Conservation (phyloP, 2,329 filamentous ascomycete species). For the Leptoxyphium fumago region DNA sequence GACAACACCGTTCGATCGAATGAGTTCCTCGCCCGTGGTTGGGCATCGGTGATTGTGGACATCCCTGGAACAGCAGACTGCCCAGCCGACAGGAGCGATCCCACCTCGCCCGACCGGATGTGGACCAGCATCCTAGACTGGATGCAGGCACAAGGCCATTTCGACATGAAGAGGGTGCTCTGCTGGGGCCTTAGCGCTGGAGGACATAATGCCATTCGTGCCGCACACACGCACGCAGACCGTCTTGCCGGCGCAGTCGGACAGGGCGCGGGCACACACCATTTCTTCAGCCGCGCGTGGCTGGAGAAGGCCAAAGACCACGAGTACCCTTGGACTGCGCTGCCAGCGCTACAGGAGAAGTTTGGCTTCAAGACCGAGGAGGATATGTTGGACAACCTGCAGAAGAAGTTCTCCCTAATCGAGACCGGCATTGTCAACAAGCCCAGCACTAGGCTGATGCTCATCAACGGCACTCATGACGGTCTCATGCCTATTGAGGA, state of each 20-base stretch:
- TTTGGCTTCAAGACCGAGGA: conserved; percentile 44
- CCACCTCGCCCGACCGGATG: conserved; percentile 43
- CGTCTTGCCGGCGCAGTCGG: conserved; percentile 42
- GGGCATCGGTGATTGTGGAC: conserved; percentile 48
- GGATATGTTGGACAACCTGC: conserved; percentile 40
- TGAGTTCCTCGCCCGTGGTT: conserved; percentile 48
- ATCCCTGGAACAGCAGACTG: conserved; percentile 55
- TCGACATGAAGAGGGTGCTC: conserved; percentile 43
- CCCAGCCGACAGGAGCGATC: conserved; percentile 47
- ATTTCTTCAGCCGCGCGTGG: conserved; percentile 47
- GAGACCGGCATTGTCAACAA: conserved; percentile 42
- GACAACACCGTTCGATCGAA: conserved; percentile 47
- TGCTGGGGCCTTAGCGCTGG: conserved; percentile 52
- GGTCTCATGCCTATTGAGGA: conserved; percentile 56
- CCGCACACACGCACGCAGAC: conserved; percentile 50
- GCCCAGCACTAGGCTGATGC: conserved; percentile 41
- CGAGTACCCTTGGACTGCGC: conserved; percentile 35
- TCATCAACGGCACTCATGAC: conserved; percentile 48
- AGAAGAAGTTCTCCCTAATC: conserved; percentile 48
- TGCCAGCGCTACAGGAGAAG: conserved; percentile 40
- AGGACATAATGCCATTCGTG: conserved; percentile 50
- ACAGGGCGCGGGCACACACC: conserved; percentile 48
- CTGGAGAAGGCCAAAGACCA: conserved; percentile 47
- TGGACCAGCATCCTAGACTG: conserved; percentile 49
- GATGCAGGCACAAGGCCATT: conserved; percentile 35